Base-by-base conservation (phyloP, 23 red algal genomes). In the Pyropia yezoensis region DNA sequence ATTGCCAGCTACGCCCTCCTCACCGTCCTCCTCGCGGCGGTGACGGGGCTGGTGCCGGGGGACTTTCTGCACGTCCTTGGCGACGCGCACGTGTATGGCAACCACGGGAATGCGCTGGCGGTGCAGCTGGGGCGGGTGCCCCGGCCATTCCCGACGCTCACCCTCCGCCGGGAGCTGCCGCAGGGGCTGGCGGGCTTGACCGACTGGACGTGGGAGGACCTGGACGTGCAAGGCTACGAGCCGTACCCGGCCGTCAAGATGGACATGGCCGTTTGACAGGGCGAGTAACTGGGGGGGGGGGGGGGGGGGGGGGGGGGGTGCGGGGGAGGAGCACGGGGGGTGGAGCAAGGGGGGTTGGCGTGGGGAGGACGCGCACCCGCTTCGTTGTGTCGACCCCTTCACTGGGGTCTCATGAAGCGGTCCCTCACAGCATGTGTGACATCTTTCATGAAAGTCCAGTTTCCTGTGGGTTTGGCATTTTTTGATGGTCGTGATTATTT, bases 1-100 rank as follows among this genome's bases (percentile, higher is more conserved):
- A 97, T 97, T 59, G 93, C 83, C 30, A 78, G 70, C 14, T 97
- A 97, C 58, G 73, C 93, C 19, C 62, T 97, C 63, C 77, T 97
- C 54, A 97, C 93, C 3, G 70, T 74, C 29, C 52, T 97, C 45
- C 72, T 97, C 7, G 93, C 93, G 20, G 71, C 90, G 19, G 70
- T 90, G 27, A 84, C 74, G 22, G 78, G 79, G 23, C 30, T 97
- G 18, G 64, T 26, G 9, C 85, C 85, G 27, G 93, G 83, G 18
- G 93, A 90, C 14, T 87, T 97, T 21, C 55, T 90, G 7, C 87
- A 97, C 79, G 77, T 78, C 50, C 50, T 97, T 24, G 93, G 93
- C 55, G 93, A 97, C 62, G 85, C 83, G 52, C 93, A 97, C 63
- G 87, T 97, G 23, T 97, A 97, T 63, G 18, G 32, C 26, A 97